Percentiles rank a stretch among this genome's conserved stretches.
Conservation (phyloP, 306 rosid genomes). For the Gillenia trifoliata region DNA sequence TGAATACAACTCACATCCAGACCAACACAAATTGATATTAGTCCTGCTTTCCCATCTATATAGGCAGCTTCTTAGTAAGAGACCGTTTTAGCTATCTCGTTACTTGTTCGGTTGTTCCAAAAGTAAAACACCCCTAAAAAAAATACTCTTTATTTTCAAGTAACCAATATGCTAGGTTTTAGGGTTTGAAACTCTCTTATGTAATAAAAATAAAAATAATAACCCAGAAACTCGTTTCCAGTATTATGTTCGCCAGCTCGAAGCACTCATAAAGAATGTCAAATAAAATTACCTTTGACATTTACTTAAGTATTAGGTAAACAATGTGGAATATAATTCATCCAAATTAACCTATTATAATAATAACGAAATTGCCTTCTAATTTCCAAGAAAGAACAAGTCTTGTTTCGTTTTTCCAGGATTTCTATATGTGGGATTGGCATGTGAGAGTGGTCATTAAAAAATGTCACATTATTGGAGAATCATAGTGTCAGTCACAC, state of each 20-base stretch:
- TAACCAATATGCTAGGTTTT: not conserved
- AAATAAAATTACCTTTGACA: not conserved
- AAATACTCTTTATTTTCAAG: not conserved
- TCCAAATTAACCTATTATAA: not conserved
- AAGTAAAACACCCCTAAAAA: not conserved
- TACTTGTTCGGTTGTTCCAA: not conserved
- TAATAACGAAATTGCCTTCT: constrained; percentile 47
- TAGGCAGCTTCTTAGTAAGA: constrained; percentile 17
- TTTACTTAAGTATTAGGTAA: not conserved
- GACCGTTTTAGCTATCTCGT: not conserved
- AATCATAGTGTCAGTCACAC: constrained; percentile 38
- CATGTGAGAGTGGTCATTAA: constrained; percentile 39
- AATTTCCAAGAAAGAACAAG: constrained; percentile 28
- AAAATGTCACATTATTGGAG: constrained; percentile 18
- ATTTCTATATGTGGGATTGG: constrained; percentile 34
- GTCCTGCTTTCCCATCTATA: not conserved
- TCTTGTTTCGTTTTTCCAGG: constrained; percentile 16
- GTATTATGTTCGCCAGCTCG: not conserved
- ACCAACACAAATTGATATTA: not conserved
- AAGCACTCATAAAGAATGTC: not conserved
- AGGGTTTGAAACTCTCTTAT: too few species aligned
- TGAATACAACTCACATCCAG: constrained; percentile 27
- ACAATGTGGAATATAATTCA: not conserved
- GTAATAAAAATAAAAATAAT: too few species aligned
- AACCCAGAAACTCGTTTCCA: too few species aligned